phyloP scores from a whole-genome alignment of 805 yeast genomes.

The Lachancea waltii region DNA sequence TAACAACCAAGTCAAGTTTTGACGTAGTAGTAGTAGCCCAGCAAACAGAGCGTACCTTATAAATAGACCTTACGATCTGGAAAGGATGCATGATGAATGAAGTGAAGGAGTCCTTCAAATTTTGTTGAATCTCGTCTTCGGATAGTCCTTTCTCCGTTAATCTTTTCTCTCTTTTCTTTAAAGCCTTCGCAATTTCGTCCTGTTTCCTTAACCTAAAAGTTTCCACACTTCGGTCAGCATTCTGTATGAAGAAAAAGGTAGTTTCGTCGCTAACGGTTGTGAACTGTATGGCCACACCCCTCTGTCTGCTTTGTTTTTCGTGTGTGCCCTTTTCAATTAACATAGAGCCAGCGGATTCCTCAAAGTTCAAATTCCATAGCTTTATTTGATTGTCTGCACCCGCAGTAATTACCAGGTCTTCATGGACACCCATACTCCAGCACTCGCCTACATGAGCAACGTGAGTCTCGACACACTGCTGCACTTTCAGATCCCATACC shows the following conservation, averaged over 20 bases:
- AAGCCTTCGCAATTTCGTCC: conserved; percentile 74
- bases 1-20: conserved; percentile 53
- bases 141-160: conserved; percentile 61
- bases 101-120: conserved; percentile 42
- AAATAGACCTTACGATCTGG: conserved; percentile 55
- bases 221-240: conserved; percentile 76
- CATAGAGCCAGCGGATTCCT: conserved; percentile 44
- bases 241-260: conserved; percentile 58
- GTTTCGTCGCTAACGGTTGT: conserved; percentile 20
- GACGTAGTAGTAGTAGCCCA: conserved; percentile 50
- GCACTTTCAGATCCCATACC: conserved; percentile 86
- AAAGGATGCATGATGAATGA: conserved; percentile 62
- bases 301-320: conserved; percentile 69
- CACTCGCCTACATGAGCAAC: conserved; percentile 91
- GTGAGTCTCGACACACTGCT: conserved; percentile 91
- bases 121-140: conserved; percentile 52
- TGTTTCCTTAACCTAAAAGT: conserved; percentile 66
- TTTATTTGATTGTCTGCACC: conserved; percentile 79
- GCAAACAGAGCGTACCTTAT: conserved; percentile 58
- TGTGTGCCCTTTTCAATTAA: conserved; percentile 56
- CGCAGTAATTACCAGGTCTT: conserved; percentile 53
- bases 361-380: conserved; percentile 69
- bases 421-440: conserved; percentile 65
- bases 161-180: conserved; percentile 70
- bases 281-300: conserved; percentile 59